These are phyloP conservation scores for Boechera divaricarpa DNA, from an alignment of 345 rosid species.

Conservation along the genomic window DNA sequence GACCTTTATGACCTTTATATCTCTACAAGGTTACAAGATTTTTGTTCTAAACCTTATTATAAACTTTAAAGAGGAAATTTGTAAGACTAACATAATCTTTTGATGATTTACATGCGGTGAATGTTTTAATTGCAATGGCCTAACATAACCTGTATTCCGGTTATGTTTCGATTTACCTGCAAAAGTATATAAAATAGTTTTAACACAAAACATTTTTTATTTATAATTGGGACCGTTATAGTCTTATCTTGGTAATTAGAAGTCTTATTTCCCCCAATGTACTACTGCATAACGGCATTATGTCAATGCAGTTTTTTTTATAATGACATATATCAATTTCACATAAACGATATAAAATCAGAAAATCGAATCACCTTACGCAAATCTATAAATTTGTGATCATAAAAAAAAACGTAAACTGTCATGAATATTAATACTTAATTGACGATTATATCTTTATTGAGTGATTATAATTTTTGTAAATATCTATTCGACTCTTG, in stretches of 20 bases:
- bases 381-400: no score
- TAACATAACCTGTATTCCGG: background rate
- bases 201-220: background rate
- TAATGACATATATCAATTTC: no score
- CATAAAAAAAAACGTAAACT: background rate
- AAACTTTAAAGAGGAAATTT: background rate
- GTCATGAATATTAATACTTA: background rate
- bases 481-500: background rate
- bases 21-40: slow-evolving; percentile 1
- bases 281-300: background rate
- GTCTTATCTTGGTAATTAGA: no score
- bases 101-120: background rate
- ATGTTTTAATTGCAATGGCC: background rate
- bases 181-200: no score
- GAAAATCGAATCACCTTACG: no score
- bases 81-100: background rate
- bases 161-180: no score
- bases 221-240: no score
- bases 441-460: background rate
- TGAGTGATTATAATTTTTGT: background rate
- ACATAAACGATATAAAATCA: no score
- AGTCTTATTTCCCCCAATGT: no score
- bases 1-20: slow-evolving; percentile 24
- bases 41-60: background rate
- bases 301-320: background rate